phyloP scores from a whole-genome alignment of 2,329 filamentous ascomycete genomes.

The Aspergillus amoenus region DNA sequence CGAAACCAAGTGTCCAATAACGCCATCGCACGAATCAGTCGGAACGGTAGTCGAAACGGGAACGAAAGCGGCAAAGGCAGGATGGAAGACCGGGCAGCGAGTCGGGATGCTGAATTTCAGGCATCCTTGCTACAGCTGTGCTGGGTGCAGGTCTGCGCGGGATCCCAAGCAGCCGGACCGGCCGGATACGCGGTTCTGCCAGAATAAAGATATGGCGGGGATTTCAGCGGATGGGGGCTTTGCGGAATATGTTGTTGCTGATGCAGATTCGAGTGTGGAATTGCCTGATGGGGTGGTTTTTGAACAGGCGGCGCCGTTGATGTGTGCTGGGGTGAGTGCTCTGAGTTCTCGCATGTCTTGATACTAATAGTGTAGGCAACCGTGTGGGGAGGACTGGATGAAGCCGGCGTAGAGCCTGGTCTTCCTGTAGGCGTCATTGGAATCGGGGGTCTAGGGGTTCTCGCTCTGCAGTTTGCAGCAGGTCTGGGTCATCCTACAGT shows the following conservation, averaged over 20 bases:
- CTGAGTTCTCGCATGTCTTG: not conserved
- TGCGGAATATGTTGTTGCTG: slow-evolving; percentile 15
- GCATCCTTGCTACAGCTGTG: slow-evolving; percentile 8
- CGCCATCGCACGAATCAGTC: slow-evolving; percentile 12
- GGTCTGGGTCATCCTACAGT: slow-evolving; percentile 9
- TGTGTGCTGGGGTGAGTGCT: slow-evolving; percentile 16
- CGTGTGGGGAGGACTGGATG: slow-evolving; percentile 4
- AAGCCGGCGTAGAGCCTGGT: not conserved
- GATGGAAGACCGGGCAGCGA: slow-evolving; percentile 8
- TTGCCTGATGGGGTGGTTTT: slow-evolving; percentile 12
- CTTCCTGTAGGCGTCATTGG: slow-evolving; percentile 11
- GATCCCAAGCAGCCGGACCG: not conserved
- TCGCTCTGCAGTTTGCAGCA: slow-evolving; percentile 16
- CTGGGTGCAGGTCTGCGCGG: not conserved
- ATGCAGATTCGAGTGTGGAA: slow-evolving; percentile 4
- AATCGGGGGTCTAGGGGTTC: slow-evolving; percentile 12
- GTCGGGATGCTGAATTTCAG: slow-evolving; percentile 15
- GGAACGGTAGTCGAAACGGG: slow-evolving; percentile 7
- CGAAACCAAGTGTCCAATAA: slow-evolving; percentile 5
- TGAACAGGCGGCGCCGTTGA: slow-evolving; percentile 15
- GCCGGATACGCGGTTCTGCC: slow-evolving; percentile 11
- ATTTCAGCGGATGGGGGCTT: slow-evolving; percentile 12
- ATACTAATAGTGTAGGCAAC: slow-evolving; percentile 4
- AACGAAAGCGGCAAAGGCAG: not conserved
- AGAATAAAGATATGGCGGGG: slow-evolving; percentile 9